Evolutionary conservation across 2,329 filamentous ascomycete species (phyloP), one percentile per base, ranked within the genome.

Genomic region (Pseudogymnoascus sp.): DNA sequence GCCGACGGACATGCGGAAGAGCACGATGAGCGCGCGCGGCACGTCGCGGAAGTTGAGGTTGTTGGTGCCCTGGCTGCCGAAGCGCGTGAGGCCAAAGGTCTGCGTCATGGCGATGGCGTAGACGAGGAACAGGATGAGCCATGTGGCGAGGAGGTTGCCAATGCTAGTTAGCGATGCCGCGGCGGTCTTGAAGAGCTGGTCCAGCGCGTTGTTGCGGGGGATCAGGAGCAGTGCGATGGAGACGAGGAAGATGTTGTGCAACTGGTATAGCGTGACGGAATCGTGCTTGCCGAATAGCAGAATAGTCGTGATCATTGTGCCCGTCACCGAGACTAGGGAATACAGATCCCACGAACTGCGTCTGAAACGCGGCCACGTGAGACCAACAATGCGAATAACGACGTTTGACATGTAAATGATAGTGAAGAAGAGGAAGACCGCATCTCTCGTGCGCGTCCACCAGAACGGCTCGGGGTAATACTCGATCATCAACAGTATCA

Each of bases 111-210:
- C 95, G 68, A 99, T 99, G 54, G 94, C 93, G 71, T 92, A 99
- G 20, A 97, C 91, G 47, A 99, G 78, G 76, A 97, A 99, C 63
- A 99, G 84, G 2, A 99, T 91, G 65, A 97, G 89, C 94, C 94
- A 99, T 0, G 95, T 99, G 1, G 93, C 93, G 38, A 99, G 78
- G 43, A 99, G 79, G 70, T 97, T 99, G 62, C 88, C 84, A 67
- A 99, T 99, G 16, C 90, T 86, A 2, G 90, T 88, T 67, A 99
- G 76, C 84, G 90, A 96, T 60, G 93, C 94, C 9, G 94, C 94
- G 0, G 93, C 95, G 1, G 95, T 99, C 74, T 99, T 99, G 84
- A 99, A 99, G 0, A 99, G 84, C 72, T 99, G 94, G 71, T 99
- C 95, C 20, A 99, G 82, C 58, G 96, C 92, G 68, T 99, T 95